Base-by-base conservation (phyloP, 2,329 filamentous ascomycete species). In the Colletotrichum liaoningense region DNA sequence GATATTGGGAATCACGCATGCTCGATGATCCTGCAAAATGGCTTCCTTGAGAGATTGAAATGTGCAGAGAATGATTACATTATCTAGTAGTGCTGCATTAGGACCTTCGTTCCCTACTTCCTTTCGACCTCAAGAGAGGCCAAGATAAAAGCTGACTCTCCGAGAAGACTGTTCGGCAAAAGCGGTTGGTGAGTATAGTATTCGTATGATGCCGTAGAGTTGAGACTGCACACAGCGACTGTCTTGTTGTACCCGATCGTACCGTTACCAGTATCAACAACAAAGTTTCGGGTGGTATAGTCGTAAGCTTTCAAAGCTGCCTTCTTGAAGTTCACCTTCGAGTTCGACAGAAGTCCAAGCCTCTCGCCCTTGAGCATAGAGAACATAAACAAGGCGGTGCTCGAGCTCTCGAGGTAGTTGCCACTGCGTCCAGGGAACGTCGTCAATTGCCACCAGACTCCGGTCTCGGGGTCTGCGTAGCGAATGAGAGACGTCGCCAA, bases 151-250 rank as follows among this genome's bases (percentile, higher is more conserved):
- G 82, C 79, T 2, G 79, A 81, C 30, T 81, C 81, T 5, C 83
- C 83, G 6, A 84, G 78, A 30, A 84, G 77, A 68, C 81, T 83
- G 70, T 85, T 83, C 42, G 80, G 81, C 11, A 77, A 63, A 46
- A 84, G 74, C 7, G 83, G 83, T 67, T 80, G 81, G 11, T 70
- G 49, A 19, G 80, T 75, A 54, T 85, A 85, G 74, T 85, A 85
- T 77, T 84, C 80, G 71, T 82, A 84, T 1, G 75, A 77, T 1
- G 83, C 83, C 3, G 79, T 84, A 58, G 83, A 85, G 76, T 85
- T 84, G 38, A 85, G 77, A 63, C 83, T 85, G 75, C 83, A 84
- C 7, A 84, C 83, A 0, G 79, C 65, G 4, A 85, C 83, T 0
- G 83, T 84, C 55, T 80, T 80, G 63, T 83, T 80, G 46, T 80